phyloP scores from a whole-genome alignment of 179 eudicot species.

The Beta lomatogona region DNA sequence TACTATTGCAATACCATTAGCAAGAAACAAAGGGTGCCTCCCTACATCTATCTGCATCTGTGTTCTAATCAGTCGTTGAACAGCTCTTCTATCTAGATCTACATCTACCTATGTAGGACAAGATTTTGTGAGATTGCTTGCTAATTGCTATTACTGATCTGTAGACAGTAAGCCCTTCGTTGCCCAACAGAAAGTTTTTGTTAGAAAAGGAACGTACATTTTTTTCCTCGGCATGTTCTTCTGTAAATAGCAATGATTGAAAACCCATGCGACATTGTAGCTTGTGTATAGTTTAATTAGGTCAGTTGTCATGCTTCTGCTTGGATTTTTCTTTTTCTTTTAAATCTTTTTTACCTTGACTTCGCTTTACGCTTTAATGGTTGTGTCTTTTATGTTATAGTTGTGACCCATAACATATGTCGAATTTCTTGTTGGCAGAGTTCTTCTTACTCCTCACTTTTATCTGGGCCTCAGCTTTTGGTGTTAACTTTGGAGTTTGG shows the following conservation, averaged over 20 bases:
- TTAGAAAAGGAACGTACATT: background rate
- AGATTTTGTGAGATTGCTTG: background rate
- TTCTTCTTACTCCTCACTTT: background rate
- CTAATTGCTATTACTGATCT: background rate
- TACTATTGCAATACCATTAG: background rate
- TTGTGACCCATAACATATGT: background rate
- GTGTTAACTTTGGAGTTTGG: background rate
- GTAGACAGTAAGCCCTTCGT: background rate
- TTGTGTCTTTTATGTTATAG: background rate
- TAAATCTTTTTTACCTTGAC: background rate
- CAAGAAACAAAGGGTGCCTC: background rate
- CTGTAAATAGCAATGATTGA: background rate
- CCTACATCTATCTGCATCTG: background rate
- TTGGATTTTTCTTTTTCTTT: too few species aligned
- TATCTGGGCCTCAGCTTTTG: background rate
- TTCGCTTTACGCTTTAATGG: background rate
- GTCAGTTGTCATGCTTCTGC: background rate
- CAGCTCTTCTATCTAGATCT: background rate
- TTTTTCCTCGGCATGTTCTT: background rate
- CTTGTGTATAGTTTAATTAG: background rate
- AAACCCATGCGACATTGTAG: background rate
- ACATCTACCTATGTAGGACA: too few species aligned
- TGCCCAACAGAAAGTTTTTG: background rate
- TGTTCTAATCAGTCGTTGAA: background rate
- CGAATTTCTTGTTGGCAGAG: background rate